Evolutionary conservation across 208 protist species (phyloP).

Genomic region (Leishmania amazonensis): DNA sequence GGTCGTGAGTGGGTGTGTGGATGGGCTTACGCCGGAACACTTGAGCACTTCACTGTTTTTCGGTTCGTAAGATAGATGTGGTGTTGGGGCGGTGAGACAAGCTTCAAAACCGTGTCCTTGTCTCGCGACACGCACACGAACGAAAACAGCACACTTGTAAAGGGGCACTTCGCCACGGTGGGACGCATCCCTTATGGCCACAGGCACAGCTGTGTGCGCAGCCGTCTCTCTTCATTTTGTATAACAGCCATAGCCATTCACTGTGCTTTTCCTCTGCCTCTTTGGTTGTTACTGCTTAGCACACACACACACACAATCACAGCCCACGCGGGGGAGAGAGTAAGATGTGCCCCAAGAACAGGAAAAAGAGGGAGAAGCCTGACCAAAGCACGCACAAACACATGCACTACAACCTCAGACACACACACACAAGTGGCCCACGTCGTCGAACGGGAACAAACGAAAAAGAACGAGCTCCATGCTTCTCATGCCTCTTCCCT

Average conservation of each 20-base stretch:
- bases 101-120: background rate
- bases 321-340: background rate
- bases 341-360: background rate
- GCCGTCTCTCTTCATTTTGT: background rate
- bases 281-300: slow-evolving; percentile 1
- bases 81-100: background rate
- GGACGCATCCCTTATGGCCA: background rate
- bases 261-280: background rate
- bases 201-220: background rate
- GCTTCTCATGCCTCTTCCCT: background rate
- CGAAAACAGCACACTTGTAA: background rate
- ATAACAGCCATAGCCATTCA: background rate
- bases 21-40: background rate
- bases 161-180: background rate
- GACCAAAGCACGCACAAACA: background rate
- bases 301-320: slow-evolving; percentile 3
- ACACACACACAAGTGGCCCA: background rate
- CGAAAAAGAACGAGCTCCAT: slow-evolving; percentile 4
- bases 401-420: background rate
- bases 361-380: background rate
- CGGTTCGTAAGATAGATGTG: background rate
- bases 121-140: background rate
- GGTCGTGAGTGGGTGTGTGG: background rate
- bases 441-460: slow-evolving; percentile 18
- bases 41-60: background rate